Evolutionary conservation across 106 monocot genomes (phyloP).

Genomic region (Phalaenopsis equestris): DNA sequence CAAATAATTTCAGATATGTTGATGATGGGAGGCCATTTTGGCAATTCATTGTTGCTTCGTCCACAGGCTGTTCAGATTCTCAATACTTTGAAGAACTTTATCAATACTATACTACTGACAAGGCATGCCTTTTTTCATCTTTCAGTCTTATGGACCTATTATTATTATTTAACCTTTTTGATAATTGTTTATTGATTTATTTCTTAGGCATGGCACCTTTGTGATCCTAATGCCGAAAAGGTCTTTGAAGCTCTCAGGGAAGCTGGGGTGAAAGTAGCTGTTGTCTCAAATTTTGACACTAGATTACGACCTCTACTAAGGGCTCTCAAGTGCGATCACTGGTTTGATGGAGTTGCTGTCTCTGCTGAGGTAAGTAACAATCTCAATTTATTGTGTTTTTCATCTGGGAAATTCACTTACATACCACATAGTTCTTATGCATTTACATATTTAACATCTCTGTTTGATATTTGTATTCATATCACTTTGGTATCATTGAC

Average conservation of each 20-base stretch:
- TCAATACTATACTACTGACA: conserved; percentile 85
- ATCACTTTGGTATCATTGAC: no score
- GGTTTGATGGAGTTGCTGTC: conserved; percentile 95
- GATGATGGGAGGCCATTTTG: conserved; percentile 97
- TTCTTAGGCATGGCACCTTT: conserved; percentile 81
- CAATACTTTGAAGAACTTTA: conserved; percentile 97
- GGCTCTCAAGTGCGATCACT: conserved; percentile 88
- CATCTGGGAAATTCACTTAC: no score
- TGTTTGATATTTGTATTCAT: no score
- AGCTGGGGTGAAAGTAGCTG: conserved; percentile 78
- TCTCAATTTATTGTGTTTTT: not conserved
- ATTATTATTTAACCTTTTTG: not conserved
- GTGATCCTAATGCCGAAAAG: conserved; percentile 85
- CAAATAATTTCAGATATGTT: conserved; percentile 59
- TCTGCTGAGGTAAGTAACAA: conserved; percentile 71
- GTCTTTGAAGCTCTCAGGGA: conserved; percentile 73
- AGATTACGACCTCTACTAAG: conserved; percentile 73
- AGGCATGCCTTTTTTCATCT: conserved; percentile 32
- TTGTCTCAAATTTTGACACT: conserved; percentile 97
- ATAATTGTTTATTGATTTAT: not conserved
- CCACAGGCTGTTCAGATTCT: conserved; percentile 90
- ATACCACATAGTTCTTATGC: no score
- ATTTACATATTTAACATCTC: no score
- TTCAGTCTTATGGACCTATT: not conserved
- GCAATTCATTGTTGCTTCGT: conserved; percentile 89